A percentile compares a stretch with the other conserved stretches of the same genome.
Evolutionary conservation across 441 rosid genomes (phyloP).

Genomic region (Arabidopsis hybrid): DNA sequence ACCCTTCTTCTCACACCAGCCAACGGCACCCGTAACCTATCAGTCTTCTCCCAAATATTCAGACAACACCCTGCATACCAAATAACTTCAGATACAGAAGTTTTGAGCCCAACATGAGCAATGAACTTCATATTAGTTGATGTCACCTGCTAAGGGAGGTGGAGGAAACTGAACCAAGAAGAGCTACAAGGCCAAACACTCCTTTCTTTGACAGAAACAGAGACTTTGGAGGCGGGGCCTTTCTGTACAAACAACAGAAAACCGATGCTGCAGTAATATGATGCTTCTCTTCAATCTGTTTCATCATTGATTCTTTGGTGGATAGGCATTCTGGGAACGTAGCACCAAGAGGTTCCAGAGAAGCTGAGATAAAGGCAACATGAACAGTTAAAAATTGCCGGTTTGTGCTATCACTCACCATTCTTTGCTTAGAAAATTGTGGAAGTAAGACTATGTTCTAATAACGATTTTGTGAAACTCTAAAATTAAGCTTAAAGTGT

Average conservation of each 20-base stretch:
- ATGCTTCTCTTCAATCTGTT: slow-evolving; percentile 50
- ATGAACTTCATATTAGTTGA: background rate
- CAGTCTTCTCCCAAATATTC: slow-evolving; percentile 66
- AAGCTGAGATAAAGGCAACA: slow-evolving; percentile 43
- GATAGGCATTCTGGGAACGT: slow-evolving; percentile 39
- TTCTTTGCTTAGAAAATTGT: background rate
- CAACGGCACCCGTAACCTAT: too few relatives aligned
- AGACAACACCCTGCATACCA: slow-evolving; percentile 56
- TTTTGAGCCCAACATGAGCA: background rate
- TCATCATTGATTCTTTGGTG: slow-evolving; percentile 54
- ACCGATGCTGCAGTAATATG: slow-evolving; percentile 55
- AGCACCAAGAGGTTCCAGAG: slow-evolving; percentile 43
- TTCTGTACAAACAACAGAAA: slow-evolving; percentile 45
- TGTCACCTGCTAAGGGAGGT: slow-evolving; percentile 63
- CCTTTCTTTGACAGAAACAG: slow-evolving; percentile 39
- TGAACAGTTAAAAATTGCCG: background rate
- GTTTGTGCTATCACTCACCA: background rate
- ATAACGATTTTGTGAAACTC: background rate
- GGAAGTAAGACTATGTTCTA: background rate
- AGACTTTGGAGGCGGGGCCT: slow-evolving; percentile 19
- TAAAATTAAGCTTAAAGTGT: background rate
- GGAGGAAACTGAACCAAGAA: slow-evolving; percentile 60
- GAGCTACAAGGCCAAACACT: slow-evolving; percentile 63
- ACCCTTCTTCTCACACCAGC: too few relatives aligned
- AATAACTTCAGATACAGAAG: background rate